A percentile compares a stretch with the other conserved stretches of the same genome.
Evolutionary conservation across 1,284 basidiomycete genomes (phyloP).

Genomic region (Malassezia furfur): DNA sequence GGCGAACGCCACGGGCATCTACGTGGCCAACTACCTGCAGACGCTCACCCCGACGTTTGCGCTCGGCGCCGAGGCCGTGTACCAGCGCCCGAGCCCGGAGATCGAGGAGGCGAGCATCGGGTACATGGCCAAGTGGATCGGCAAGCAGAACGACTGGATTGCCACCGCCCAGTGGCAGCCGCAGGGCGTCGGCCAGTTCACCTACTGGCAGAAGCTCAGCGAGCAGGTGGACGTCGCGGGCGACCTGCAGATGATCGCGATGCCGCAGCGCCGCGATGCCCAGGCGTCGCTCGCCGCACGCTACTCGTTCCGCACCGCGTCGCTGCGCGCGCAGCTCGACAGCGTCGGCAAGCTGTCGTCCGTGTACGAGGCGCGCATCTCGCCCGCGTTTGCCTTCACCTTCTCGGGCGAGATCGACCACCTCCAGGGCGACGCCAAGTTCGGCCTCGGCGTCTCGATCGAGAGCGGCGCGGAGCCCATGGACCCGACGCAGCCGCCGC

Average conservation of each 20-base stretch:
- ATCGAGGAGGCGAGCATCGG: slow-evolving; percentile 63
- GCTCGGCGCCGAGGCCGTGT: slow-evolving; percentile 78
- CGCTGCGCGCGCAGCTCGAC: slow-evolving; percentile 49
- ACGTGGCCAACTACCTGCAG: slow-evolving; percentile 85
- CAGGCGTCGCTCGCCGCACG: slow-evolving; percentile 86
- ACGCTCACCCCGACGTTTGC: slow-evolving; percentile 87
- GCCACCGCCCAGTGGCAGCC: slow-evolving; percentile 80
- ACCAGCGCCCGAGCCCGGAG: slow-evolving; percentile 59
- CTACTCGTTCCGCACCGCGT: slow-evolving; percentile 88
- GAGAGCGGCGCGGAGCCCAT: slow-evolving; percentile 53
- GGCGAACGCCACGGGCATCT: slow-evolving; percentile 78
- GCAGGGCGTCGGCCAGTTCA: slow-evolving; percentile 74
- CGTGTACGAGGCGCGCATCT: slow-evolving; percentile 87
- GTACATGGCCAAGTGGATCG: slow-evolving; percentile 68
- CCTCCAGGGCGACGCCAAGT: slow-evolving; percentile 79
- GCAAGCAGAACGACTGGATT: slow-evolving; percentile 52
- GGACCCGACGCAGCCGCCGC: slow-evolving; percentile 39
- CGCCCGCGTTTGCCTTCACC: slow-evolving; percentile 86
- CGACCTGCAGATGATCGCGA: slow-evolving; percentile 68
- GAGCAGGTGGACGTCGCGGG: slow-evolving; percentile 98
- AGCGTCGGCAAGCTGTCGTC: slow-evolving; percentile 69
- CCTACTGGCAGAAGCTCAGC: slow-evolving; percentile 91
- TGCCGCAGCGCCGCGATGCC: slow-evolving; percentile 67
- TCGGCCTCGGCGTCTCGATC: slow-evolving; percentile 92
- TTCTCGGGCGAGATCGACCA: slow-evolving; percentile 97